Conservation (phyloP, 1,284 basidiomycete genomes). For the Golubevia pallescens region DNA sequence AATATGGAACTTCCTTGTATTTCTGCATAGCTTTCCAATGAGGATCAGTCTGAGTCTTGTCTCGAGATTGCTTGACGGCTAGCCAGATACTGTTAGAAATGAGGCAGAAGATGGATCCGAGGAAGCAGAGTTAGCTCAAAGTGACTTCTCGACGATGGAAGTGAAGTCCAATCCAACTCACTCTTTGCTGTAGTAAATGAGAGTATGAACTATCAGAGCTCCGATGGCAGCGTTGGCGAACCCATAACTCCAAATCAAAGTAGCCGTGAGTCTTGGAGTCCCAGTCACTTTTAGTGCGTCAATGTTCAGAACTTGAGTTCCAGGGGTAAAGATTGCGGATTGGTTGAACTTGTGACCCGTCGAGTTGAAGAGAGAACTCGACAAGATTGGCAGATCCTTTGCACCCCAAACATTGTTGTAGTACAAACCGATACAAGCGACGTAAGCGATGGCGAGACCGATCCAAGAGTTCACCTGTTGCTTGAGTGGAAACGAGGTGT, state of each 20-base stretch:
- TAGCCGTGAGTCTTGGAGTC: conserved; percentile 57
- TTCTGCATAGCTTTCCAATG: conserved; percentile 66
- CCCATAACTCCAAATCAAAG: conserved; percentile 71
- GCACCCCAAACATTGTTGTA: conserved; percentile 38
- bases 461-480: conserved; percentile 48
- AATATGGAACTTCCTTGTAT: conserved; percentile 52
- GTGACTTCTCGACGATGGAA: neutral
- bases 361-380: conserved; percentile 18
- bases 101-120: neutral
- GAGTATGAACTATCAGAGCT: conserved; percentile 71
- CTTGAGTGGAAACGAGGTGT: conserved; percentile 41
- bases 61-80: conserved; percentile 69
- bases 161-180: conserved; percentile 26
- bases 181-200: conserved; percentile 56
- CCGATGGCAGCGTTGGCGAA: conserved; percentile 55
- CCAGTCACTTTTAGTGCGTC: conserved; percentile 43
- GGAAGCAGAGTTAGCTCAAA: neutral
- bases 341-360: conserved; percentile 66
- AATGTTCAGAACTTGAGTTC: conserved; percentile 22
- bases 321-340: conserved; percentile 41
- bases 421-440: conserved; percentile 44
- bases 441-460: conserved; percentile 38
- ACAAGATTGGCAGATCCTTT: conserved; percentile 30
- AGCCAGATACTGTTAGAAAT: neutral
- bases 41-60: conserved; percentile 69